Base-by-base conservation (phyloP, 805 yeast species). In the Debaryomyces prosopidis region DNA sequence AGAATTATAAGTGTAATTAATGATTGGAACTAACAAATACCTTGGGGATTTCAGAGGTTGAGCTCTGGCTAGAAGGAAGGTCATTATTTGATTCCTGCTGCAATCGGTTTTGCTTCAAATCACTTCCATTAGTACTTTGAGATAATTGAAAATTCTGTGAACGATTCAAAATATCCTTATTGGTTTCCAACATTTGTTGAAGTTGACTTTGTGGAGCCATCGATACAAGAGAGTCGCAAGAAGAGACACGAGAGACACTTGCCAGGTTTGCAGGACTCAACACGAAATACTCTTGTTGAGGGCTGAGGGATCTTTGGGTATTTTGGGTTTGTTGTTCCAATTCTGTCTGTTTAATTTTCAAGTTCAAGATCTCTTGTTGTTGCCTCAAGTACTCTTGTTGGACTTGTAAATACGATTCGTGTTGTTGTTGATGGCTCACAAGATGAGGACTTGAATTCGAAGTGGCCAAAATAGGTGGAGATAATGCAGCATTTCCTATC, bases 311-410 rank as follows among this genome's bases (percentile, higher is more conserved):
- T 23, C 16, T 15, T 3, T 36, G 41, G 16, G 15, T 16, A 14
- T 40, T 37, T 14, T 40, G 38, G 14, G 28, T 45, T 19, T 31
- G 19, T 16, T 33, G 34, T 14, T 36, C 42, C 14, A 40, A 20
- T 35, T 40, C 46, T 11, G 42, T 34, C 38, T 45, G 42, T 17
- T 45, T 35, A 31, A 49, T 49, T 48, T 51, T 55, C 43, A 45
- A 41, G 37, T 39, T 58, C 44, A 69, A 49, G 31, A 67, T 49
- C 32, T 62, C 62, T 48, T 64, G 69, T 46, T 71, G 76, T 50
- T 68, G 71, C 36, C 55, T 57, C 52, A 72, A 57, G 31, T 63
- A 58, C 50, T 69, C 68, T 46, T 65, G 63, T 48, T 72, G 77
- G 38, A 67, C 55, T 46, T 60, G 59, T 38, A 71, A 56, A 48